Evolutionary conservation across 2,329 filamentous ascomycete species (phyloP).

Genomic region (Aspergillus sp.): DNA sequence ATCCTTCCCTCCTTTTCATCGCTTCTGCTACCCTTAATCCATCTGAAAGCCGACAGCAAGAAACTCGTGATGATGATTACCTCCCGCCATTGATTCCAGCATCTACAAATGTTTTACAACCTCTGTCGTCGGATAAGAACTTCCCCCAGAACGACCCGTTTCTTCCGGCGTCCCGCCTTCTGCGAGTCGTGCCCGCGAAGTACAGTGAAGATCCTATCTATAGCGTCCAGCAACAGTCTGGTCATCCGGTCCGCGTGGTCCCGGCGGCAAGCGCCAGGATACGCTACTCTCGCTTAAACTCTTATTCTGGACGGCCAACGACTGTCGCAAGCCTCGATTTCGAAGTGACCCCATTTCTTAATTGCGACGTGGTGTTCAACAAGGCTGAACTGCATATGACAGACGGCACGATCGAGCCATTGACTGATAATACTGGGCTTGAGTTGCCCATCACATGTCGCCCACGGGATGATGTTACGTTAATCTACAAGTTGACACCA

Average conservation of each 20-base stretch:
- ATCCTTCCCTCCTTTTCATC: constrained; percentile 57
- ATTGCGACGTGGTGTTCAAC: constrained; percentile 50
- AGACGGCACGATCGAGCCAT: constrained; percentile 47
- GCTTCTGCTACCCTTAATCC: constrained; percentile 48
- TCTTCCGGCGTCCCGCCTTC: constrained; percentile 57
- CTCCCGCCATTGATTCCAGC: constrained; percentile 55
- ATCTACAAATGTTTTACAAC: constrained; percentile 58
- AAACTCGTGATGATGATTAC: constrained; percentile 48
- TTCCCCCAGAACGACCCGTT: constrained; percentile 50
- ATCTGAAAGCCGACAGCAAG: constrained; percentile 36
- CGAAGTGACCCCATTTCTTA: constrained; percentile 54
- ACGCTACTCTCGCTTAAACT: constrained; percentile 51
- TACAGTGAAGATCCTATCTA: constrained; percentile 50
- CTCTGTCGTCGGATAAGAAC: constrained; percentile 51
- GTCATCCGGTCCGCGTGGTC: constrained; percentile 54
- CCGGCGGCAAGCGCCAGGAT: constrained; percentile 58
- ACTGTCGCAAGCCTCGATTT: constrained; percentile 56
- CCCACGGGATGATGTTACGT: constrained; percentile 57
- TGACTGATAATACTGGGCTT: constrained; percentile 37
- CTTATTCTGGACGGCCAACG: constrained; percentile 43
- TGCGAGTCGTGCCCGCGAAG: constrained; percentile 55
- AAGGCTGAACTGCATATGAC: constrained; percentile 47
- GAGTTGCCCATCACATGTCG: constrained; percentile 42
- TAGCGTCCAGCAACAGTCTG: constrained; percentile 54
- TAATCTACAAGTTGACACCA: constrained; percentile 54